Conservation (phyloP, 2,329 filamentous ascomycete genomes). For the Diplodia scrobiculata region DNA sequence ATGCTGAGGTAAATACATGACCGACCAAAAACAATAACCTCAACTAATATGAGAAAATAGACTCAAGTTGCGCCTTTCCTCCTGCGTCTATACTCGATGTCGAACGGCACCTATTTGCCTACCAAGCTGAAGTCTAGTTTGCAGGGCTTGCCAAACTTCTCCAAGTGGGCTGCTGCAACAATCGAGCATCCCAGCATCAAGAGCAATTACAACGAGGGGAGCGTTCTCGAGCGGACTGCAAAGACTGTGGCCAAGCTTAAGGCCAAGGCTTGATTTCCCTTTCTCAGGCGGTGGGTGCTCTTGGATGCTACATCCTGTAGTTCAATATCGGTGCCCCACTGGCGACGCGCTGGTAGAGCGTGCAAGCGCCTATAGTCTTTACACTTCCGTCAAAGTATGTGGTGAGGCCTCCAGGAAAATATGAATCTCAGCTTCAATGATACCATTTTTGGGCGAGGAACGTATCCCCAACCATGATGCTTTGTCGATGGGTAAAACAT, state of each 20-base stretch:
- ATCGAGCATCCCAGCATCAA: constrained; percentile 66
- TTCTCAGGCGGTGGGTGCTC: neutral
- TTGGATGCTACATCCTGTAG: neutral
- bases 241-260: constrained; percentile 38
- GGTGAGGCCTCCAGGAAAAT: neutral
- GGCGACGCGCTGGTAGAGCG: neutral
- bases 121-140: constrained; percentile 52
- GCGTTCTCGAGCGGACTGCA: constrained; percentile 32
- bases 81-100: constrained; percentile 59
- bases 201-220: constrained; percentile 42
- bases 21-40: neutral
- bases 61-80: constrained; percentile 68
- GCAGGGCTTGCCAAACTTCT: constrained; percentile 65
- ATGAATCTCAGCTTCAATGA: neutral
- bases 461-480: neutral
- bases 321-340: neutral
- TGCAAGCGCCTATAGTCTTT: neutral
- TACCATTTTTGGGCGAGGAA: neutral
- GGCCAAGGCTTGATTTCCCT: constrained; percentile 30
- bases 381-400: neutral
- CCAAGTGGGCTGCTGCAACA: constrained; percentile 66
- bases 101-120: constrained; percentile 59
- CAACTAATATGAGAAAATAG: constrained; percentile 41
- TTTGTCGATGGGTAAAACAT: neutral
- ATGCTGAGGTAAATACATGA: constrained; percentile 65